Percentiles rank a stretch among this genome's conserved stretches.
phyloP scores from a whole-genome alignment of 495 filamentous ascomycete genomes.

The Penicillium longicatenatum region DNA sequence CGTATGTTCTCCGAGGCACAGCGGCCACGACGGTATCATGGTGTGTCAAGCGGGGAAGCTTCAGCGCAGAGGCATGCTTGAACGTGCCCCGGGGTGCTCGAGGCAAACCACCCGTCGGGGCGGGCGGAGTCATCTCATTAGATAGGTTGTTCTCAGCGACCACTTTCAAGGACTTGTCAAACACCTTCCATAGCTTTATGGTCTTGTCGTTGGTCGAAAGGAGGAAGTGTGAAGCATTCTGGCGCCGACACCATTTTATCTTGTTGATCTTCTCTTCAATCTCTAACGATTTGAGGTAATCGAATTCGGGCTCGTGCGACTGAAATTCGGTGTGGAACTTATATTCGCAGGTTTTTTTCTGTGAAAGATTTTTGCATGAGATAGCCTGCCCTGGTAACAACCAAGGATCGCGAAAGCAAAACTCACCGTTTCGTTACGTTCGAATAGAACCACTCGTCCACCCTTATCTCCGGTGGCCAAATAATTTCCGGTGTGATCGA shows the following conservation, averaged over 20 bases:
- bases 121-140: conserved; percentile 83
- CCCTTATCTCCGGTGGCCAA: conserved; percentile 98
- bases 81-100: conserved; percentile 73
- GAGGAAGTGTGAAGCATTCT: conserved; percentile 97
- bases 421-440: conserved; percentile 91
- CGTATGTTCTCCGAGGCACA: conserved; percentile 92
- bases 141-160: conserved; percentile 99
- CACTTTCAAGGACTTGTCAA: conserved; percentile 98
- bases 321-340: conserved; percentile 99
- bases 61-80: conserved; percentile 77
- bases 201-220: conserved; percentile 99
- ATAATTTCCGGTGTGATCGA: conserved; percentile 98
- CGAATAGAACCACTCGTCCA: conserved; percentile 93
- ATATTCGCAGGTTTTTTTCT: conserved; percentile 99
- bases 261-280: conserved; percentile 99
- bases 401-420: neutral
- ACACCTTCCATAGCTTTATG: conserved; percentile 99
- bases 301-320: conserved; percentile 98
- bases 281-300: conserved; percentile 98
- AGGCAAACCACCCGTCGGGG: conserved; percentile 68
- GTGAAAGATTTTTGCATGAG: conserved; percentile 6
- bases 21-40: conserved; percentile 98
- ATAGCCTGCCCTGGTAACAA: neutral
- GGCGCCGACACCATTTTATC: conserved; percentile 98
- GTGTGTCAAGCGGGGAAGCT: conserved; percentile 92